Evolutionary conservation across 2,329 filamentous ascomycete genomes (phyloP), one percentile per base, ranked within the genome.

Genomic region (Grosmannia serpens): DNA sequence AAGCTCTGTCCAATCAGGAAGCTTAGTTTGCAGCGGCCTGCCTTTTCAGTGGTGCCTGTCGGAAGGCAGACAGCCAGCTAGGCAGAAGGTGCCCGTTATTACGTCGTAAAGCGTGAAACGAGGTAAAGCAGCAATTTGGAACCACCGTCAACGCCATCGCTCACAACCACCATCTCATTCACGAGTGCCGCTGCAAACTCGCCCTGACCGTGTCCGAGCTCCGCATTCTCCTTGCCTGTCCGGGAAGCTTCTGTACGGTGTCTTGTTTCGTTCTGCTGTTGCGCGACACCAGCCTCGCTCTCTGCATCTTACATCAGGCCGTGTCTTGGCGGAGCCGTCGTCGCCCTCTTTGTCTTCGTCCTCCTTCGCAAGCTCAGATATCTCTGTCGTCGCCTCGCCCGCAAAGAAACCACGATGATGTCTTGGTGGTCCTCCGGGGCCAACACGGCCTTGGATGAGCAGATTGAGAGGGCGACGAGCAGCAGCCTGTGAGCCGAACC

Each of bases 371-470:
- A 4, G 15, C 15, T 6, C 47, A 8, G 4, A 27, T 50, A 20
- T 20, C 5, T 7, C 17, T 26, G 10, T 27, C 47, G 47, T 6
- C 13, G 3, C 24, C 13, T 9, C 47, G 24, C 26, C n/a, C 15
- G 4, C 22, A 11, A 33, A 17, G 26, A 6, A 35, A 4, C 13
- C 53, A 47, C 17, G 38, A 87, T 81, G 80, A 96, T 96, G 91
- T 86, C 90, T 70, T 91, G 91, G 80, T 99, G 92, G 92, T 97
- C 95, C 71, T 89, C 88, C 65, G 92, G 90, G 71, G 83, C 86
- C 74, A 90, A 89, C 73, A 89, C 87, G 69, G 90, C 91, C 75
- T 81, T 99, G 74, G 94, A 99, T 74, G 91, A 96, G 75, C 94
- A 97, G 80, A 87, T 99, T 68, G 92, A 96, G 72, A 89, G 88